These are phyloP conservation scores for Pseudophaeomoniella oleicola DNA, from an alignment of 2,329 filamentous ascomycete genomes.

Conservation along the genomic window DNA sequence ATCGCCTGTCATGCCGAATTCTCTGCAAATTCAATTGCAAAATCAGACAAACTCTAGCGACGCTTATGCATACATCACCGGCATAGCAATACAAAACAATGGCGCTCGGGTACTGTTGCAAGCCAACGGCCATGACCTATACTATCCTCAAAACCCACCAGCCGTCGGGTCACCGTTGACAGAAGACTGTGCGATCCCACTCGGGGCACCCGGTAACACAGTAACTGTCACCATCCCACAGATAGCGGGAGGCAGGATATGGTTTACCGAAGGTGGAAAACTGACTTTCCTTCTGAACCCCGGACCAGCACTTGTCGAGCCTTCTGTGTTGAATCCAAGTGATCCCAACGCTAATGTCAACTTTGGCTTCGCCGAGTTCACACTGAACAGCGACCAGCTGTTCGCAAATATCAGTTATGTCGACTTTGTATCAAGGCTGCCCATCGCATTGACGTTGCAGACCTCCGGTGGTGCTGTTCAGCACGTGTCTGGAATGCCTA, in stretches of 20 bases:
- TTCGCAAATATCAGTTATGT: slow-evolving; percentile 61
- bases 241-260: slow-evolving; percentile 56
- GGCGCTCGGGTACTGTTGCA: slow-evolving; percentile 48
- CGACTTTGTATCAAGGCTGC: slow-evolving; percentile 53
- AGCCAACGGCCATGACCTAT: slow-evolving; percentile 50
- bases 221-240: slow-evolving; percentile 52
- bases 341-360: slow-evolving; percentile 47
- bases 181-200: slow-evolving; percentile 45
- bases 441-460: slow-evolving; percentile 41
- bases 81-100: slow-evolving; percentile 44
- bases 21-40: slow-evolving; percentile 45
- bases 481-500: slow-evolving; percentile 42
- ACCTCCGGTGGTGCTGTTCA: slow-evolving; percentile 28
- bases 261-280: slow-evolving; percentile 47
- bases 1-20: background rate
- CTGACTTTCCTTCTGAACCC: slow-evolving; percentile 59
- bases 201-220: slow-evolving; percentile 47
- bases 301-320: slow-evolving; percentile 59
- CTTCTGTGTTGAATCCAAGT: slow-evolving; percentile 50
- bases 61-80: slow-evolving; percentile 59
- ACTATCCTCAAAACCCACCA: slow-evolving; percentile 48
- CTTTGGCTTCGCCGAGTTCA: slow-evolving; percentile 59
- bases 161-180: slow-evolving; percentile 35
- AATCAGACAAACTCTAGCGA: slow-evolving; percentile 49
- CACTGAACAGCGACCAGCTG: slow-evolving; percentile 45